phyloP scores from a whole-genome alignment of 2,329 filamentous ascomycete species.

The Aspergillus sp. region DNA sequence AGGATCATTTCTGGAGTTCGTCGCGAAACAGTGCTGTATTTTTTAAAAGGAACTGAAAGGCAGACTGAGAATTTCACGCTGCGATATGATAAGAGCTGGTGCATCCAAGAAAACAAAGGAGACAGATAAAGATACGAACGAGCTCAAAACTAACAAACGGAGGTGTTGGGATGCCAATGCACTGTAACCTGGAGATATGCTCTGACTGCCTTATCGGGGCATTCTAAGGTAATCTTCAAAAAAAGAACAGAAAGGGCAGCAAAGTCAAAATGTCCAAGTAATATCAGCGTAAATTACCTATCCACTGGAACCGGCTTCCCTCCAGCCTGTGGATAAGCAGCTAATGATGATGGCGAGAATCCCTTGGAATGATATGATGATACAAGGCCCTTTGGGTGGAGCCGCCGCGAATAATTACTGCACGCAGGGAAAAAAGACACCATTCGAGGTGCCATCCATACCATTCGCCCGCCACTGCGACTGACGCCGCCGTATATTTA shows the following conservation, averaged over 20 bases:
- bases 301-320: background rate
- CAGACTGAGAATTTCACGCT: background rate
- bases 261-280: background rate
- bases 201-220: background rate
- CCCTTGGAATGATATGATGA: conserved; percentile 34
- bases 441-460: background rate
- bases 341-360: conserved; percentile 37
- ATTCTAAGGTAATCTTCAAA: background rate
- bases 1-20: conserved; percentile 7
- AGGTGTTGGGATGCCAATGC: no score
- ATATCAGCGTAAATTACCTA: conserved; percentile 2
- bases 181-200: no score
- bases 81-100: background rate
- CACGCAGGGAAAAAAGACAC: conserved; percentile 16
- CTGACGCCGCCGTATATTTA: conserved; percentile 4
- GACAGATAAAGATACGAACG: background rate
- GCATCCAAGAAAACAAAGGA: background rate
- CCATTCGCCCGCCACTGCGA: conserved; percentile 10
- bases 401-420: conserved; percentile 16
- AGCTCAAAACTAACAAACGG: no score
- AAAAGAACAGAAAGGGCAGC: background rate
- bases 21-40: background rate
- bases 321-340: conserved; percentile 1
- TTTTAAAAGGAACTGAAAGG: background rate
- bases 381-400: conserved; percentile 27